phyloP scores from a whole-genome alignment of 2,329 filamentous ascomycete genomes.

The Aspergillus neotritici region DNA sequence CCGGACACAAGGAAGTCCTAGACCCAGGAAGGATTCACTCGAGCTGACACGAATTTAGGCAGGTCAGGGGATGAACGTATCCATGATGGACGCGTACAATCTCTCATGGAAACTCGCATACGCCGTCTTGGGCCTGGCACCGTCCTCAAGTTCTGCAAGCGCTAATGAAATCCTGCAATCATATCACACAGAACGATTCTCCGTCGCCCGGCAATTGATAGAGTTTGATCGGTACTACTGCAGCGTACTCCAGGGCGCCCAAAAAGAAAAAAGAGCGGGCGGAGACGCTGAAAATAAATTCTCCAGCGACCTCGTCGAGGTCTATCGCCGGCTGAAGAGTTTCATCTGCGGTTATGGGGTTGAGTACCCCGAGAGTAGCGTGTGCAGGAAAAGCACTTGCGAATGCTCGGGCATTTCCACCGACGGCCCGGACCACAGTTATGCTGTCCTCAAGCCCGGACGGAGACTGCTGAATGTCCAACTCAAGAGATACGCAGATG shows the following conservation, averaged over 20 bases:
- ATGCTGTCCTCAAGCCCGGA: slow-evolving; percentile 28
- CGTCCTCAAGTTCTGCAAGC: slow-evolving; percentile 4
- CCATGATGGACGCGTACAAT: slow-evolving; percentile 54
- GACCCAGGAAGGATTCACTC: neutral
- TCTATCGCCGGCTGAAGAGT: slow-evolving; percentile 27
- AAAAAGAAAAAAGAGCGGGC: slow-evolving; percentile 23
- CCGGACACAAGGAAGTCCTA: too few species aligned
- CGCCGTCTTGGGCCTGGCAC: slow-evolving; percentile 29
- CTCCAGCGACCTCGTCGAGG: too few species aligned
- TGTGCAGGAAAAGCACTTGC: slow-evolving; percentile 12
- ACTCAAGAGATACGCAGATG: slow-evolving; percentile 30
- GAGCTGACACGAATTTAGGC: slow-evolving; percentile 39
- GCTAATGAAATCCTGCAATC: slow-evolving; percentile 26
- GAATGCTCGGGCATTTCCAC: slow-evolving; percentile 11
- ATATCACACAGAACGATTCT: slow-evolving; percentile 31
- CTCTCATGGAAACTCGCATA: slow-evolving; percentile 37
- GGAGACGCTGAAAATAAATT: slow-evolving; percentile 23
- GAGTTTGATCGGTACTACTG: slow-evolving; percentile 35
- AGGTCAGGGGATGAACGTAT: slow-evolving; percentile 73
- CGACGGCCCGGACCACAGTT: slow-evolving; percentile 23
- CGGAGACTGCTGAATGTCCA: slow-evolving; percentile 29
- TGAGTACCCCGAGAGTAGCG: slow-evolving; percentile 27
- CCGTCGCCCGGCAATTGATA: slow-evolving; percentile 31
- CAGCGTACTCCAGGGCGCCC: slow-evolving; percentile 27
- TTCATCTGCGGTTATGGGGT: slow-evolving; percentile 35